phyloP scores from a whole-genome alignment of 768 basidiomycete genomes.

The Trametes cinnabarina region DNA sequence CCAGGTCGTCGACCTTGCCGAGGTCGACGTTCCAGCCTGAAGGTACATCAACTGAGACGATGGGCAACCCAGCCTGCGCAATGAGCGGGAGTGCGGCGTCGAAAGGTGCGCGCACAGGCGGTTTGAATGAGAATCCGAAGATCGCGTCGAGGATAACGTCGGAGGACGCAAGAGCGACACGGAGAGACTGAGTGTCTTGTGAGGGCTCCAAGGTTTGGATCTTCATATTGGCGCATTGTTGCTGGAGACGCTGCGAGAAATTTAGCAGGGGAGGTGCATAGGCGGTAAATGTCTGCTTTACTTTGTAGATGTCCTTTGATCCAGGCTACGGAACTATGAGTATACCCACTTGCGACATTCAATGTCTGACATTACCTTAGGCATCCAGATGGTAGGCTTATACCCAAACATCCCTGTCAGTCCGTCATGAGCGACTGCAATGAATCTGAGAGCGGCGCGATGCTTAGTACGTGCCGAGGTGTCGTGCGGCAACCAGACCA shows the following conservation, averaged over 20 bases:
- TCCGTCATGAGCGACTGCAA: neutral
- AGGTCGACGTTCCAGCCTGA: constrained; percentile 94
- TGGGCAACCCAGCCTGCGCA: constrained; percentile 63
- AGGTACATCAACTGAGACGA: constrained; percentile 94
- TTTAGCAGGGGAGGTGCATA: neutral
- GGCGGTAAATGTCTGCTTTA: constrained; percentile 24
- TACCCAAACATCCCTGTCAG: constrained; percentile 89
- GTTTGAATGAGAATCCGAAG: constrained; percentile 97
- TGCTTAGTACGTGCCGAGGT: constrained; percentile 57
- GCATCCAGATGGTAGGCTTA: constrained; percentile 85
- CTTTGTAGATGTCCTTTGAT: constrained; percentile 90
- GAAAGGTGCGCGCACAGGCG: constrained; percentile 88
- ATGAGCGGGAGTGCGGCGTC: constrained; percentile 69
- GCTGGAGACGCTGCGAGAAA: constrained; percentile 62
- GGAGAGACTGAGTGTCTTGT: constrained; percentile 44
- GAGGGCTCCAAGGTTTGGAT: constrained; percentile 68
- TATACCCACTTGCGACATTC: no score
- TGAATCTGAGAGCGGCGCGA: neutral
- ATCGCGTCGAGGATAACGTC: constrained; percentile 94
- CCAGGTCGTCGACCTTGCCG: constrained; percentile 57
- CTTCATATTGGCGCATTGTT: constrained; percentile 85
- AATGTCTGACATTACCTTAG: constrained; percentile 61
- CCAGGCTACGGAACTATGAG: constrained; percentile 59
- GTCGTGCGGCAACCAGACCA: constrained; percentile 93
- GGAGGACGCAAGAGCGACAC: constrained; percentile 49